Percentiles rank a stretch among this genome's conserved stretches.
phyloP scores from a whole-genome alignment of 345 rosid genomes.

The Pugionium cornutum region DNA sequence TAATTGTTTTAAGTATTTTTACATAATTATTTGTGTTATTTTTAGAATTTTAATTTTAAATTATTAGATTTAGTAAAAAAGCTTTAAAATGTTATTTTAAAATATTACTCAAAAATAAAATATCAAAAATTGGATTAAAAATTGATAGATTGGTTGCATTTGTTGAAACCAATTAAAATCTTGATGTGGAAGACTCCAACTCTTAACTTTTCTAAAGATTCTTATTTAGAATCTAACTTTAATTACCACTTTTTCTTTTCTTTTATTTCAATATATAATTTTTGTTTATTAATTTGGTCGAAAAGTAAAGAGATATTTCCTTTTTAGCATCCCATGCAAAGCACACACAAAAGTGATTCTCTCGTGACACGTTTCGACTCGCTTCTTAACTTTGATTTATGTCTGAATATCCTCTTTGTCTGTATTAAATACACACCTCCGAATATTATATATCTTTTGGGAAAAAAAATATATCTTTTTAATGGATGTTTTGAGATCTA shows the following conservation, averaged over 20 bases:
- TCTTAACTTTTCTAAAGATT: constrained; percentile 41
- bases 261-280: constrained; percentile 31
- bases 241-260: constrained; percentile 31
- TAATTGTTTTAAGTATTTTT: no score
- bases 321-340: constrained; percentile 45
- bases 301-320: constrained; percentile 39
- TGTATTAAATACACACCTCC: constrained; percentile 32
- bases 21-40: no score
- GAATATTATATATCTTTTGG: background rate
- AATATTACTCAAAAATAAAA: background rate
- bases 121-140: background rate
- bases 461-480: background rate
- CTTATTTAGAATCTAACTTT: constrained; percentile 39
- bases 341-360: constrained; percentile 42
- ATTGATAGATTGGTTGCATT: constrained; percentile 32
- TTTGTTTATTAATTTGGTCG: constrained; percentile 13
- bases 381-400: constrained; percentile 37
- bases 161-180: constrained; percentile 40
- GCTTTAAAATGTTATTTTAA: no score
- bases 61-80: no score
- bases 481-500: background rate
- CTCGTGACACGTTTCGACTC: constrained; percentile 44
- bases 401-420: constrained; percentile 47
- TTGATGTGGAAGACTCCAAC: constrained; percentile 45
- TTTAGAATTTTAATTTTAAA: no score